phyloP scores from a whole-genome alignment of 331 rosid genomes.

The Acacia pycnantha region DNA sequence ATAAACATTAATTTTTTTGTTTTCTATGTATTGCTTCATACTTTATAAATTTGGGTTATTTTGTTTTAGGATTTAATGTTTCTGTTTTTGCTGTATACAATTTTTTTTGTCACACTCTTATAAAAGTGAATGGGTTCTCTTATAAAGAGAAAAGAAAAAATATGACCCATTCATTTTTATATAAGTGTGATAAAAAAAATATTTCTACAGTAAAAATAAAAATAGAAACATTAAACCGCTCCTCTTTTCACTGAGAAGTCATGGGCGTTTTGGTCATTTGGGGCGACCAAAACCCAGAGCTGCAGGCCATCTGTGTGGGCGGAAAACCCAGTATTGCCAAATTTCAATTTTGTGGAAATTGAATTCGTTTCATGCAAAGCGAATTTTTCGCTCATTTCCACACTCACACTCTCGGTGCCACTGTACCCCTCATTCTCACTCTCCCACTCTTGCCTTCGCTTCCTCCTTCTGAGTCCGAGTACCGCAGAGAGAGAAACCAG shows the following conservation, averaged over 20 bases:
- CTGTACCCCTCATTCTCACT: neutral
- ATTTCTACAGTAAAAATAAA: too few relatives aligned
- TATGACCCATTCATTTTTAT: too few relatives aligned
- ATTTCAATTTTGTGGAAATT: neutral
- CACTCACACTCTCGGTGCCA: neutral
- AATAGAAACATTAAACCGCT: too few relatives aligned
- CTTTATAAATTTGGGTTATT: neutral
- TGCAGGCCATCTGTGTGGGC: neutral
- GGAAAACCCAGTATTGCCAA: neutral
- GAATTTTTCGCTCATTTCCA: neutral
- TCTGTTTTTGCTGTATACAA: too few relatives aligned
- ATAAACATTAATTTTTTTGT: too few relatives aligned
- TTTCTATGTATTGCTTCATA: too few relatives aligned
- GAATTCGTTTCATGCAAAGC: constrained; percentile 6
- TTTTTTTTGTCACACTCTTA: too few relatives aligned
- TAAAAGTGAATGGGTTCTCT: too few relatives aligned
- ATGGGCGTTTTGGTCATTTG: constrained; percentile 1
- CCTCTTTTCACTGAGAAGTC: neutral
- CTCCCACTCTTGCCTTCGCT: neutral
- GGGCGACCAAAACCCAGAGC: neutral
- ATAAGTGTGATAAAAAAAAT: too few relatives aligned
- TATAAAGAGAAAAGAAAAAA: too few relatives aligned
- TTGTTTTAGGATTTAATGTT: too few relatives aligned
- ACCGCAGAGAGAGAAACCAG: neutral
- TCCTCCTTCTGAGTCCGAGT: neutral